Evolutionary conservation across 202 grass and related monocot species (phyloP).

Genomic region (Hordeum pubiflorum): DNA sequence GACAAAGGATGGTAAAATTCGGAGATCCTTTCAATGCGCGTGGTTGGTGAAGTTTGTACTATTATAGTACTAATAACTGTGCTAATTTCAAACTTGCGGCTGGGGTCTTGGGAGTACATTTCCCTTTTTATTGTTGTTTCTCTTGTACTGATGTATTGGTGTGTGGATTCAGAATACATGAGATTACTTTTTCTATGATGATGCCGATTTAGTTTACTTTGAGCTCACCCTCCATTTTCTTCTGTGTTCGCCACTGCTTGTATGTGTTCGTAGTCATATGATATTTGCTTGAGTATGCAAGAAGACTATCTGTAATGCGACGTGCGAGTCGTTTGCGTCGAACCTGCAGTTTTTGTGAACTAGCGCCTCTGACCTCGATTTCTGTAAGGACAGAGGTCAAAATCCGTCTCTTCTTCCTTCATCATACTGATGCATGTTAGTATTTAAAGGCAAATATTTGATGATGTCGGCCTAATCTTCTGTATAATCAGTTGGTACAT

Average conservation of each 20-base stretch:
- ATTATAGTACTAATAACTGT: too few species aligned
- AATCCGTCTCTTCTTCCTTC: background rate
- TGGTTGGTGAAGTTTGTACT: too few species aligned
- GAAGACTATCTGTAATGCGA: background rate
- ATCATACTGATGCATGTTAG: background rate
- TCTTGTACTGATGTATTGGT: background rate
- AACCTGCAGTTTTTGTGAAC: background rate
- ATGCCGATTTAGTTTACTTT: background rate
- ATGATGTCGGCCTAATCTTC: background rate
- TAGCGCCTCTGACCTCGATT: background rate
- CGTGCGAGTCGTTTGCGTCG: background rate
- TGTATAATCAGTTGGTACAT: background rate
- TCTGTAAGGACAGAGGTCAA: background rate
- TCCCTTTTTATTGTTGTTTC: background rate
- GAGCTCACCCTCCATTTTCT: background rate
- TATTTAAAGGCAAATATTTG: background rate
- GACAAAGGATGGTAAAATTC: background rate
- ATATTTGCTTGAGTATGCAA: background rate
- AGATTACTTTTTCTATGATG: background rate
- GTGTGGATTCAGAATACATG: background rate
- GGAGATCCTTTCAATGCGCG: background rate
- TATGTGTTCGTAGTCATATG: background rate
- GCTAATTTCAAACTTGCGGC: background rate
- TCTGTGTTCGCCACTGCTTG: background rate
- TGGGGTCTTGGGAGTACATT: background rate